Conservation (phyloP, 345 rosid genomes). For the Dovyalis caffra region DNA sequence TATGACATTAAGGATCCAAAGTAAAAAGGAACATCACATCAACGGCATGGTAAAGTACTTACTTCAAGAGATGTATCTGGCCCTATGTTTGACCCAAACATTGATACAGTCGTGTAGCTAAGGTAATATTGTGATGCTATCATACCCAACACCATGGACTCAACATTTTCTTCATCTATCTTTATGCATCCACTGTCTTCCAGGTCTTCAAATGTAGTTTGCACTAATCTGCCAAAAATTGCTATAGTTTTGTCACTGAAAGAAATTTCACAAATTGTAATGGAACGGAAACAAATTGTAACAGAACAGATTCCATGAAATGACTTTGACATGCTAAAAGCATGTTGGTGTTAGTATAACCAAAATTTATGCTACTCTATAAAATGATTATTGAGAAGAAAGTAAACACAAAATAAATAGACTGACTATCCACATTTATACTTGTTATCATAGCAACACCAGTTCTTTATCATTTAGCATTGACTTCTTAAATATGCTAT, state of each 20-base stretch:
- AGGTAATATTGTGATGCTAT: conserved; percentile 96
- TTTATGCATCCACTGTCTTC: conserved; percentile 97
- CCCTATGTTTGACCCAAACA: conserved; percentile 96
- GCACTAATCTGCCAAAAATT: conserved; percentile 65
- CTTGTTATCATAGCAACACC: not conserved
- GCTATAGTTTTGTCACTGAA: no score
- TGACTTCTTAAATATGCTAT: not conserved
- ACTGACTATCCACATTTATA: not conserved
- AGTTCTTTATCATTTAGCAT: not conserved
- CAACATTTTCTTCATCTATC: conserved; percentile 69
- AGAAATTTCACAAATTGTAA: not conserved
- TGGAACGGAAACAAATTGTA: not conserved
- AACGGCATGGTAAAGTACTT: conserved; percentile 26
- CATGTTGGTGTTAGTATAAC: no score
- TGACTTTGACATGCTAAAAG: no score
- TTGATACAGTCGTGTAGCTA: conserved; percentile 85
- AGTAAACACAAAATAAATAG: not conserved
- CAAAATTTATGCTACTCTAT: no score
- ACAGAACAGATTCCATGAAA: not conserved
- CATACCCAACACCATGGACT: conserved; percentile 82
- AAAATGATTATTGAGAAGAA: no score
- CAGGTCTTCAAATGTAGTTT: conserved; percentile 89
- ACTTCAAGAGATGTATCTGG: conserved; percentile 93
- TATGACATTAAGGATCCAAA: conserved; percentile 5
- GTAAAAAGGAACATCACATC: not conserved